Base-by-base conservation (phyloP, 2,329 filamentous ascomycete genomes). In the Hypoxylon sp. region DNA sequence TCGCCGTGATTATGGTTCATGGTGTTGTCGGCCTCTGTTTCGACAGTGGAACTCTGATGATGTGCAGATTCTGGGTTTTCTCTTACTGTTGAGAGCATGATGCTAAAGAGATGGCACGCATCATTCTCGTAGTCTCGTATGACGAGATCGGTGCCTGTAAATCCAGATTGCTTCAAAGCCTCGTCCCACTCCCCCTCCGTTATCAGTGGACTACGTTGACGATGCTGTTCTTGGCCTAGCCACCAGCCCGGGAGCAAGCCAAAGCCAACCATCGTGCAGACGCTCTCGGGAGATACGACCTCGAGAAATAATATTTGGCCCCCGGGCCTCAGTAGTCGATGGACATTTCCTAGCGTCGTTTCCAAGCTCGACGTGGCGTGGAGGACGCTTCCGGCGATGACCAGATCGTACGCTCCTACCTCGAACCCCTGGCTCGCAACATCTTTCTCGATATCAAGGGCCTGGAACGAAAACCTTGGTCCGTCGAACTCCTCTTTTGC, bases 121-220 rank as follows among this genome's bases (percentile, higher is more conserved):
- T 53, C 53, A 3, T 46, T 29, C 21, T 62, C 7, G 29, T 26
- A 41, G 43, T 62, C 58, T 43, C 18, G 6, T 13, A 29, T 13
- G 43, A 8, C 11, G 4, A 47, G 3, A 18, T 50, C 33, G 5
- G 15, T 13, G 13, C 47, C 47, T 3, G 33, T 23, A 18, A 50
- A 50, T 21, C 47, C 47, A 2, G 17, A n/a, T n/a, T 40, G 17
- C 13, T 8, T 13, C 11, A 50, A 13, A 4, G 41, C 31, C 20
- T 8, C 21, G 3, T 29, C 17, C 17, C 45, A 52, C 7, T 47
- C 26, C 17, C 48, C 33, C 37, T 51, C 27, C 11, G 47, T 41
- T 3, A 50, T 10, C 9, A 50, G 20, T 3, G 47, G 47, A 3
- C 33, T 21, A 11, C 41, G 6, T 26, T 27, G 31, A 23, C 47